Base-by-base conservation (phyloP, 768 basidiomycete genomes). In the Podaxis sp. region DNA sequence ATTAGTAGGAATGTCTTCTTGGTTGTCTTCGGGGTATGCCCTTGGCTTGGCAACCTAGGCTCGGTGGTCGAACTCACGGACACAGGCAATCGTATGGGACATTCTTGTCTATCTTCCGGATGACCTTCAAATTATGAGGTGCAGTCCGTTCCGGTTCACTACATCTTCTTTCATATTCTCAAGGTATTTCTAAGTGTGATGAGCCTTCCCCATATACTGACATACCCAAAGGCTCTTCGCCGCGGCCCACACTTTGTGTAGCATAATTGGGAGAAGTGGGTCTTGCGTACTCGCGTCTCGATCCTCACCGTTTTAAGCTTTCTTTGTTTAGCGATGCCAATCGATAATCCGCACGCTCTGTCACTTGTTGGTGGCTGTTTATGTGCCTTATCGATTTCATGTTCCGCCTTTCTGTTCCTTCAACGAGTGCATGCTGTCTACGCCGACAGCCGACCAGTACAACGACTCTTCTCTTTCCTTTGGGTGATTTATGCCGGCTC, bases 371-470 rank as follows among this genome's bases (percentile, higher is more conserved):
- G 40, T 1, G 40, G 40, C 40, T 41, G 40, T 41, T 17, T 41
- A 41, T 41, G 4, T 33, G 30, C 28, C 10, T 8, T 54, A 33
- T 54, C 52, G 13, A 36, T 54, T 22, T 5, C 1, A 36, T 37
- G 52, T 37, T 71, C 71, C 1, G 64, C 71, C 2, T 64, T 73
- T 13, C 70, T 76, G 5, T 74, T 77, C 61, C 73, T 76, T 56
- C 68, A 71, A 52, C 68, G 73, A 15, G 72, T 72, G 7, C 68
- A 67, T 11, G 72, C 76, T 8, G 64, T 78, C 20, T 78, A 73
- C 64, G 56, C 65, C 15, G 48, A 64, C 0, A 65, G 70, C 7
- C 71, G 59, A 44, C 15, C 56, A 4, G 51, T 74, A 38, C 65
- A 68, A 2, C 56, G 51, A 5, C 36, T 72, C 30, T 75, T 77